Conservation (phyloP, 768 basidiomycete genomes). For the Rubroboletus pulcherrimus region DNA sequence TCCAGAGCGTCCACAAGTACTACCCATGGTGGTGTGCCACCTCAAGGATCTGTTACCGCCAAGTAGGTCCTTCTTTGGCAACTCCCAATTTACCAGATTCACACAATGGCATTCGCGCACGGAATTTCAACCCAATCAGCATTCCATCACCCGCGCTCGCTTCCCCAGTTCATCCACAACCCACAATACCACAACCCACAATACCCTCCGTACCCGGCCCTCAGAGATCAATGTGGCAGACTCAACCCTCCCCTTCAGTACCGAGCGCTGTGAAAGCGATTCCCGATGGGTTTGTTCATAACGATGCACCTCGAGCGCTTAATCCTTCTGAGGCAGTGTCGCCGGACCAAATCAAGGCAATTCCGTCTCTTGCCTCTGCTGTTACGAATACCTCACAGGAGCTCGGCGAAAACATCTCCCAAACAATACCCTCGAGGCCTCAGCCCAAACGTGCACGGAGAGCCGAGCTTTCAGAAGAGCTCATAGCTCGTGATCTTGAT, state of each 20-base stretch:
- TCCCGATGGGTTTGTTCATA: not conserved
- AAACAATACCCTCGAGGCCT: slow-evolving; percentile 13
- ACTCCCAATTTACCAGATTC: slow-evolving; percentile 1
- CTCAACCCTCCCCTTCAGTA: not conserved
- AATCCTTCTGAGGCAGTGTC: not conserved
- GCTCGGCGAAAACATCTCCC: not conserved
- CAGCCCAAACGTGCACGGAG: slow-evolving; percentile 26
- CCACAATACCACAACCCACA: not conserved
- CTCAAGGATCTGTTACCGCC: not conserved
- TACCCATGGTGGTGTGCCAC: not conserved
- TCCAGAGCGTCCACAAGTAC: not conserved
- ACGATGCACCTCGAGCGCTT: not conserved
- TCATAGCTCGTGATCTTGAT: slow-evolving; percentile 29
- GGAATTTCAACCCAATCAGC: slow-evolving; percentile 1
- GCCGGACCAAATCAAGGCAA: not conserved
- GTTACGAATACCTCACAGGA: not conserved
- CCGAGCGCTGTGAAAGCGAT: not conserved
- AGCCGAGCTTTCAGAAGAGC: slow-evolving; percentile 20
- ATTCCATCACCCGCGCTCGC: not conserved
- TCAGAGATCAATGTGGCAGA: not conserved
- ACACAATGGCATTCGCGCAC: not conserved
- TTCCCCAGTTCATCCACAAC: not conserved
- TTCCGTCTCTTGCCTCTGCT: not conserved
- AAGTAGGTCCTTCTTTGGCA: slow-evolving; percentile 13
- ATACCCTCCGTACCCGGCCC: not conserved